Evolutionary conservation across 2,329 filamentous ascomycete genomes (phyloP).

Genomic region (Penicillium frequentans): DNA sequence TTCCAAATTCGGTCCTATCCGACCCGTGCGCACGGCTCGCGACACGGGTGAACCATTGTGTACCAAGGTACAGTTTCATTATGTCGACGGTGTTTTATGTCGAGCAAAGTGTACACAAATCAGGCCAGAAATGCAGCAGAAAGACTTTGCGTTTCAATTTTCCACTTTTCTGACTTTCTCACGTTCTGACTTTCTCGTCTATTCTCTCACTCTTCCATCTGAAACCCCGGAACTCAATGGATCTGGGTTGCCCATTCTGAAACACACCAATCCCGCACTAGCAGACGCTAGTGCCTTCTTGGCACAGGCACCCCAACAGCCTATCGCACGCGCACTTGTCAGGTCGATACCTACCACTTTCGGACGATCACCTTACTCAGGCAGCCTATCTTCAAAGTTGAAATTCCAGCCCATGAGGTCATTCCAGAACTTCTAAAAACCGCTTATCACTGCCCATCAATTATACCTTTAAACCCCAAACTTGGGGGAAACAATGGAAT

Average conservation of each 20-base stretch:
- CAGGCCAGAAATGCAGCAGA: too few relatives aligned
- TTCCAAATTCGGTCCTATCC: constrained; percentile 15
- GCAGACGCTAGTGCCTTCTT: constrained; percentile 17
- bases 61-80: not conserved
- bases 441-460: not conserved
- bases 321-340: not conserved
- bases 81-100: too few relatives aligned
- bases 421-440: not conserved
- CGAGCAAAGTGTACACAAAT: too few relatives aligned
- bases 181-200: not conserved
- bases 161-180: not conserved
- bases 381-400: not conserved
- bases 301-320: constrained; percentile 5
- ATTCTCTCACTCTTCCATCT: constrained; percentile 8
- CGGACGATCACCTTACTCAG: constrained; percentile 1
- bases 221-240: constrained; percentile 26
- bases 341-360: constrained; percentile 9
- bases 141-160: not conserved
- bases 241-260: constrained; percentile 24
- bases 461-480: too few relatives aligned
- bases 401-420: not conserved
- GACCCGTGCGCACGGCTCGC: constrained; percentile 17
- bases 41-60: not conserved
- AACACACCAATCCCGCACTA: constrained; percentile 30
- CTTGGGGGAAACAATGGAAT: not conserved